Percentiles rank a stretch among this genome's conserved stretches.
phyloP scores from a whole-genome alignment of 2,329 filamentous ascomycete species.

The Parascedosporium putredinis region DNA sequence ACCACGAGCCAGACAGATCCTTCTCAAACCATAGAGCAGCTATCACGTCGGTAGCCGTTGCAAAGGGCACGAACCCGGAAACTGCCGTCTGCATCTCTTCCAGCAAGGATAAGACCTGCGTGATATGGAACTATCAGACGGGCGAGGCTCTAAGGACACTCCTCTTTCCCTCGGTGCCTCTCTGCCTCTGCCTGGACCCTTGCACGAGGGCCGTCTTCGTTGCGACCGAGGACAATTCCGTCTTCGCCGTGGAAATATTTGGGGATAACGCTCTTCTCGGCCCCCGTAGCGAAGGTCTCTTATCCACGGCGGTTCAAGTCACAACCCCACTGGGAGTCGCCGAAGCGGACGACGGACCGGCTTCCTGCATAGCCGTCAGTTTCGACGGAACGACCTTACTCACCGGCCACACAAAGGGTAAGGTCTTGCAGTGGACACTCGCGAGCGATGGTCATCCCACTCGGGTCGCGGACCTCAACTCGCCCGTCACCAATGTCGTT shows the following conservation, averaged over 20 bases:
- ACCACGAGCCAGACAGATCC: constrained; percentile 62
- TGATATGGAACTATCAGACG: constrained; percentile 85
- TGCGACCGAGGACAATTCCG: constrained; percentile 67
- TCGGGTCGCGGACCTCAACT: constrained; percentile 62
- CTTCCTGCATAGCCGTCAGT: constrained; percentile 59
- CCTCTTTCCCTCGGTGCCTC: constrained; percentile 62
- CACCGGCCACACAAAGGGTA: constrained; percentile 72
- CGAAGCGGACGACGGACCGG: constrained; percentile 54
- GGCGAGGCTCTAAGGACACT: constrained; percentile 71
- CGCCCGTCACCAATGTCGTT: constrained; percentile 71
- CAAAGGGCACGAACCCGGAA: constrained; percentile 55
- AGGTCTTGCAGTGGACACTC: constrained; percentile 72
- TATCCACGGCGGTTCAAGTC: constrained; percentile 47
- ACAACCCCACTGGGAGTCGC: constrained; percentile 43
- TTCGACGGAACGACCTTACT: constrained; percentile 75
- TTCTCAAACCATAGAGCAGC: constrained; percentile 68
- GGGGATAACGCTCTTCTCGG: constrained; percentile 45
- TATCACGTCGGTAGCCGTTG: constrained; percentile 53
- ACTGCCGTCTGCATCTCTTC: constrained; percentile 77
- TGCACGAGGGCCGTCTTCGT: constrained; percentile 75
- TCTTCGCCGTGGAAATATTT: constrained; percentile 70
- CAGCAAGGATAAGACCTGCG: constrained; percentile 76
- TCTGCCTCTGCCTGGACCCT: constrained; percentile 68
- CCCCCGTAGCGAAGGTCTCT: constrained; percentile 38
- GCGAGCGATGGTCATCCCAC: constrained; percentile 57